A percentile compares a stretch with the other conserved stretches of the same genome.
phyloP scores from a whole-genome alignment of 305 asterid species.

The Fraxinus ornus region DNA sequence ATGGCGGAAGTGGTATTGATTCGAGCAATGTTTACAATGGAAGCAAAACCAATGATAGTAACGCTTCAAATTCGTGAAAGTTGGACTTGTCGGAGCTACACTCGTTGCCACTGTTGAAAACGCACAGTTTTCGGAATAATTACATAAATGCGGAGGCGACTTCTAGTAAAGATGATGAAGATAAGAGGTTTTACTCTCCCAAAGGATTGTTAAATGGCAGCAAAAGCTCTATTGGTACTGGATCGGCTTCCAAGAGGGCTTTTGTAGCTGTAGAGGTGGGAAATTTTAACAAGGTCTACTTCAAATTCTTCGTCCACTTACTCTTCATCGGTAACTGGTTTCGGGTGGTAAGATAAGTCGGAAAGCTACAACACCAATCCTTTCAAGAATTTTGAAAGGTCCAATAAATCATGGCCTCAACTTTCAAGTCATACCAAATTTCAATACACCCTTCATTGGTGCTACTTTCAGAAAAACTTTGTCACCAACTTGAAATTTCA shows the following conservation, averaged over 20 bases:
- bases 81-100: slow-evolving; percentile 85
- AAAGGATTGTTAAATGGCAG: slow-evolving; percentile 62
- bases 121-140: slow-evolving; percentile 36
- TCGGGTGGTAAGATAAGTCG: slow-evolving; percentile 9
- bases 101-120: slow-evolving; percentile 68
- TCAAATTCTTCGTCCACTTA: slow-evolving; percentile 51
- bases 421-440: no score
- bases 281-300: slow-evolving; percentile 40
- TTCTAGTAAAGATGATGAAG: slow-evolving; percentile 47
- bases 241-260: slow-evolving; percentile 61
- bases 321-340: slow-evolving; percentile 49
- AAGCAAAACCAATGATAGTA: slow-evolving; percentile 25
- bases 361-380: no score
- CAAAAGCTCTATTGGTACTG: slow-evolving; percentile 54
- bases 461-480: no score
- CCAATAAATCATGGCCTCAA: no score
- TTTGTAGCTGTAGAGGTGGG: slow-evolving; percentile 51
- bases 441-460: no score
- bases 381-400: no score
- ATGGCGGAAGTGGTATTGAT: slow-evolving; percentile 35
- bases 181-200: slow-evolving; percentile 74
- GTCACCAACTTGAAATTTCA: no score
- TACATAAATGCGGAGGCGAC: slow-evolving; percentile 36
- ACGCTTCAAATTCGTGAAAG: slow-evolving; percentile 37
- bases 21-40: slow-evolving; percentile 24